These are phyloP conservation scores for Trichosporon faecale DNA, from an alignment of 1,284 basidiomycete species.

Conservation along the genomic window DNA sequence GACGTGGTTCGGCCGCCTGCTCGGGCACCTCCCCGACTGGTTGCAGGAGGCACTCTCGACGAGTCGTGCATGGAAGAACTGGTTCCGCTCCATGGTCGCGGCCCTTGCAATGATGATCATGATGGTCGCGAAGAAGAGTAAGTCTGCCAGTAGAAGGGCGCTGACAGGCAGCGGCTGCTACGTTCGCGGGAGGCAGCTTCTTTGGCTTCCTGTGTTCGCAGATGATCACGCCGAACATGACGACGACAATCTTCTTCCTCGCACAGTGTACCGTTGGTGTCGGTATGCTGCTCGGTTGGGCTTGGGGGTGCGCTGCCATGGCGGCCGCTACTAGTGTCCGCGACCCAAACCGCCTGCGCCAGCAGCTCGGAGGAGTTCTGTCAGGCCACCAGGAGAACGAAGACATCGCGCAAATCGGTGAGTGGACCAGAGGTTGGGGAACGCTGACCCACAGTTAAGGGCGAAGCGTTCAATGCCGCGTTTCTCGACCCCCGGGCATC, in stretches of 20 bases:
- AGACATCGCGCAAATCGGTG: background rate
- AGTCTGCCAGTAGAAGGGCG: constrained; percentile 12
- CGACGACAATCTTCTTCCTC: constrained; percentile 44
- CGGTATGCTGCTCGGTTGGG: constrained; percentile 71
- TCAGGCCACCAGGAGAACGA: background rate
- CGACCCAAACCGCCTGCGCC: constrained; percentile 53
- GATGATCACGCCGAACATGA: constrained; percentile 49
- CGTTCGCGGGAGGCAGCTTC: constrained; percentile 24
- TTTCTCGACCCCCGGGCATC: constrained; percentile 64
- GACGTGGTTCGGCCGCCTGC: background rate
- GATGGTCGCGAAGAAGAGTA: constrained; percentile 35
- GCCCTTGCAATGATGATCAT: constrained; percentile 37
- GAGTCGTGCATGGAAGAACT: constrained; percentile 47
- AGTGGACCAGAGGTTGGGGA: background rate
- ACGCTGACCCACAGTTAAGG: constrained; percentile 40
- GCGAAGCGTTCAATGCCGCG: constrained; percentile 61
- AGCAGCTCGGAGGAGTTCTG: background rate
- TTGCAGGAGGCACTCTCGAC: constrained; percentile 26
- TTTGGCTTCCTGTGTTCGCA: constrained; percentile 39
- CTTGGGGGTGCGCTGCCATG: constrained; percentile 68
- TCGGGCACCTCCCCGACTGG: constrained; percentile 31
- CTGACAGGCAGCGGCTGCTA: background rate
- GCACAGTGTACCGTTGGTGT: constrained; percentile 57
- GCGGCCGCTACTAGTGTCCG: constrained; percentile 62
- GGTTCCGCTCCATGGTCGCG: constrained; percentile 39